Evolutionary conservation across 1,139 yeast species (phyloP).

Genomic region (Pichia sp.): DNA sequence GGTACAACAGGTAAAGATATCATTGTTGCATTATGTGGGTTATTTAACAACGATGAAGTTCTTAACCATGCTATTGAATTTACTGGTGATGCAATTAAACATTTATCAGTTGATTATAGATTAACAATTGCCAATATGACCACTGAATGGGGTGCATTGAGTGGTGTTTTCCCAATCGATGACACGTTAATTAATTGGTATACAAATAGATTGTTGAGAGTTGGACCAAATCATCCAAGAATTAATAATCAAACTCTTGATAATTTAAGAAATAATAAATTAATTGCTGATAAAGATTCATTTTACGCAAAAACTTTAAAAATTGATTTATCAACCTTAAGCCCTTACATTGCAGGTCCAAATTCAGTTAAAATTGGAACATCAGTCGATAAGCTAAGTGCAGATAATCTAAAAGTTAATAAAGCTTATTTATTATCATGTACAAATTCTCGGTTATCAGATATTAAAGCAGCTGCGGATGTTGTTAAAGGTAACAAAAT

Average conservation of each 20-base stretch:
- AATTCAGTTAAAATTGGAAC: conserved; percentile 90
- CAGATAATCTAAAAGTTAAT: conserved; percentile 68
- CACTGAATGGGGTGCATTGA: conserved; percentile 98
- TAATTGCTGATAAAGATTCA: conserved; percentile 68
- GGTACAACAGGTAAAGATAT: conserved; percentile 97
- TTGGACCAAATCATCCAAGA: conserved; percentile 78
- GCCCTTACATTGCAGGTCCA: conserved; percentile 96
- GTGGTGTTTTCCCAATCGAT: conserved; percentile 95
- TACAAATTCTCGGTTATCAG: conserved; percentile 90
- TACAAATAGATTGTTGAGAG: conserved; percentile 51
- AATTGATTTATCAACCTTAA: conserved; percentile 72
- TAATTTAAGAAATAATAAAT: conserved; percentile 34
- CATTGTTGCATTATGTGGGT: conserved; percentile 91
- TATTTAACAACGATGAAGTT: conserved; percentile 93
- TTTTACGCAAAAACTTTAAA: conserved; percentile 79
- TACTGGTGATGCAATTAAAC: conserved; percentile 75
- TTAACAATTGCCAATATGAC: conserved; percentile 98
- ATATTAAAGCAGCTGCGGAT: conserved; percentile 89
- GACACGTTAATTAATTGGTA: conserved; percentile 71
- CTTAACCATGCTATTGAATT: conserved; percentile 96
- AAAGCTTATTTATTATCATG: conserved; percentile 98
- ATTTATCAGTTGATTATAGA: conserved; percentile 80
- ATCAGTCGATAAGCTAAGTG: conserved; percentile 67
- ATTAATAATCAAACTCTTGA: conserved; percentile 57
- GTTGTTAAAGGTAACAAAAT: conserved; percentile 75